These are phyloP conservation scores for Tylopilus intermedius DNA, from an alignment of 768 basidiomycete genomes.

Conservation along the genomic window DNA sequence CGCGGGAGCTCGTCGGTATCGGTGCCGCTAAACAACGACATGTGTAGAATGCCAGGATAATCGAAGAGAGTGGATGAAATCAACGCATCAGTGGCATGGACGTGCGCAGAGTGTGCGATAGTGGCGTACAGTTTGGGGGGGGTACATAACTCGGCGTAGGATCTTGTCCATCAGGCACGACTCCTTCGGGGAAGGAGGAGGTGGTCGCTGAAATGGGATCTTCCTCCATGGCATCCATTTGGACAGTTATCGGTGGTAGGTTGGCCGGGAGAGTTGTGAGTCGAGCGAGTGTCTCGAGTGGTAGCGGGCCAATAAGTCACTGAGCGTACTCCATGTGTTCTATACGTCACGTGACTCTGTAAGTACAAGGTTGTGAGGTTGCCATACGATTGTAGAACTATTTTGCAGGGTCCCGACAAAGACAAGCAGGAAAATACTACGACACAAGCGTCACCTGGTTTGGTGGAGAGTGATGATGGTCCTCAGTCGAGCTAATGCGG, in stretches of 20 bases:
- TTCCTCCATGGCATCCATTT: slow-evolving; percentile 34
- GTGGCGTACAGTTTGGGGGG: slow-evolving; percentile 19
- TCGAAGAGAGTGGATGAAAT: neutral
- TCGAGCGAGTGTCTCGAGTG: slow-evolving; percentile 19
- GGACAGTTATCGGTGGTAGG: neutral
- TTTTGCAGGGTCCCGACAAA: neutral
- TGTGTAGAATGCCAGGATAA: neutral
- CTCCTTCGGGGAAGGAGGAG: slow-evolving; percentile 19
- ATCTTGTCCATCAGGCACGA: slow-evolving; percentile 13
- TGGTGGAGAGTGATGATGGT: neutral
- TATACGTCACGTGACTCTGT: slow-evolving; percentile 18
- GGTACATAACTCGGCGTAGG: slow-evolving; percentile 10
- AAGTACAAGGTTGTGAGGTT: neutral
- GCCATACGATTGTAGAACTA: neutral
- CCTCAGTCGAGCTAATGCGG: neutral
- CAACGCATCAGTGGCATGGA: slow-evolving; percentile 10
- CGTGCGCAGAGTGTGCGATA: neutral
- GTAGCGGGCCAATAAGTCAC: slow-evolving; percentile 5
- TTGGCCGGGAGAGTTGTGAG: neutral
- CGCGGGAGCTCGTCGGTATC: slow-evolving; percentile 35
- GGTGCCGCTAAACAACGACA: slow-evolving; percentile 16
- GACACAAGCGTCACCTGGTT: neutral
- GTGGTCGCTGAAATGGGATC: slow-evolving; percentile 26
- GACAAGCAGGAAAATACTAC: neutral
- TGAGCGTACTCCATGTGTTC: slow-evolving; percentile 6